Conservation (phyloP, 768 basidiomycete genomes). For the Cantharellus anzutake region DNA sequence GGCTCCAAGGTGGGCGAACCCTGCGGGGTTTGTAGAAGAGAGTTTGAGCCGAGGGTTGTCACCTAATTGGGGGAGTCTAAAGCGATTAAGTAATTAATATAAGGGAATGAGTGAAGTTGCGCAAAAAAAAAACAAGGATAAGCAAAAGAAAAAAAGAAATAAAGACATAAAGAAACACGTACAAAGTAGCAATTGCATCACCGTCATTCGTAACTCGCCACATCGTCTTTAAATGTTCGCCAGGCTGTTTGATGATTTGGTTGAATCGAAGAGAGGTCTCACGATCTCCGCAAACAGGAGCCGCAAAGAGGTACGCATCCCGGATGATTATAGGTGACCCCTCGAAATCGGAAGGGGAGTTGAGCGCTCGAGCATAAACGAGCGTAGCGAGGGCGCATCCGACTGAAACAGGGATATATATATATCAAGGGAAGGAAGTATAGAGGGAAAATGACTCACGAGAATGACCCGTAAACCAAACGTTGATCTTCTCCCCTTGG, state of each 20-base stretch:
- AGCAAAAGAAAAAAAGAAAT: neutral
- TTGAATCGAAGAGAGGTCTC: neutral
- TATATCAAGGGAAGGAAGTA: slow-evolving; percentile 8
- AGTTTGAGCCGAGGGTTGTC: neutral
- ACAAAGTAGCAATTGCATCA: neutral
- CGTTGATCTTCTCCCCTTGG: neutral
- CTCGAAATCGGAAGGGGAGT: neutral
- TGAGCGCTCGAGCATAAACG: slow-evolving; percentile 3
- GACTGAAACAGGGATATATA: too few relatives aligned
- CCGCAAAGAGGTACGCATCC: slow-evolving; percentile 6
- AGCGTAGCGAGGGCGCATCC: slow-evolving; percentile 8
- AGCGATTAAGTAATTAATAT: neutral
- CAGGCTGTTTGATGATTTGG: neutral
- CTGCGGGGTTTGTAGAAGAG: neutral
- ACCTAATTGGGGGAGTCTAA: neutral
- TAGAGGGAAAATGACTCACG: neutral
- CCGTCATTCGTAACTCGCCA: slow-evolving; percentile 4
- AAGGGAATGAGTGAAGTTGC: neutral
- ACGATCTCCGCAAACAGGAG: slow-evolving; percentile 1
- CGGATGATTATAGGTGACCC: neutral
- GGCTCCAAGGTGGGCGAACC: slow-evolving; percentile 1
- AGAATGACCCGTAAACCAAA: slow-evolving; percentile 8
- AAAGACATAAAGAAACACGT: neutral
- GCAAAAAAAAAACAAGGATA: neutral
- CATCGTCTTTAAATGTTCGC: neutral